A percentile compares a stretch with the other conserved stretches of the same genome.
phyloP scores from a whole-genome alignment of 441 rosid species.

The Macaranga tanarius region DNA sequence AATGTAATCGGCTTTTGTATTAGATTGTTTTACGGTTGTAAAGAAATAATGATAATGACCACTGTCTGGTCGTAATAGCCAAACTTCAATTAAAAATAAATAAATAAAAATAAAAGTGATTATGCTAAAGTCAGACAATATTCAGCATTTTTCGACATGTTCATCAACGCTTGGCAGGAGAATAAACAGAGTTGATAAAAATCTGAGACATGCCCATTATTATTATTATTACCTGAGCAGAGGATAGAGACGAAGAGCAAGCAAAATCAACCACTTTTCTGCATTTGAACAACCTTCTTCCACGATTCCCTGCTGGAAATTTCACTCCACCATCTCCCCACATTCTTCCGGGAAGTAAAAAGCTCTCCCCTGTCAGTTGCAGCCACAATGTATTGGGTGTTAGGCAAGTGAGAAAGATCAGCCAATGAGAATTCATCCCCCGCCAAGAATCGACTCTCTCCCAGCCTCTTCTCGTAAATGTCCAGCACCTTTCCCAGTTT shows the following conservation, averaged over 20 bases:
- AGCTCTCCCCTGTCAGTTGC: constrained; percentile 42
- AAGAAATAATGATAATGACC: too few species aligned
- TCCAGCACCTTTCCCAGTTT: constrained; percentile 61
- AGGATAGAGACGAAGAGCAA: not conserved
- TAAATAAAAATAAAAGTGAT: too few species aligned
- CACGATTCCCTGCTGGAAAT: constrained; percentile 60
- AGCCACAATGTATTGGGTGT: constrained; percentile 42
- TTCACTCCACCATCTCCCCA: constrained; percentile 71
- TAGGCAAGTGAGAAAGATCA: constrained; percentile 69
- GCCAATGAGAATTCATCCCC: constrained; percentile 69
- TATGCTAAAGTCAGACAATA: too few species aligned
- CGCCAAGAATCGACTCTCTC: constrained; percentile 53
- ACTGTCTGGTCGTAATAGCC: too few species aligned
- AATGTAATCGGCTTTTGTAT: too few species aligned
- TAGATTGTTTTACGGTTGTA: too few species aligned
- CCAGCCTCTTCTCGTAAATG: constrained; percentile 56
- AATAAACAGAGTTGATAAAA: too few species aligned
- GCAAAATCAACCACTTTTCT: constrained; percentile 24
- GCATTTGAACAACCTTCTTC: constrained; percentile 61
- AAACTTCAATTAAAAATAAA: too few species aligned
- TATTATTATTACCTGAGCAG: too few species aligned
- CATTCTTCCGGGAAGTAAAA: constrained; percentile 50
- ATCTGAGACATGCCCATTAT: too few species aligned
- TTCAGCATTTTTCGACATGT: too few species aligned
- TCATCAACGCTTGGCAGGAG: too few species aligned